Evolutionary conservation across 768 basidiomycete species (phyloP), one percentile per base, ranked within the genome.

Genomic region (Mrakia hoshinonis): DNA sequence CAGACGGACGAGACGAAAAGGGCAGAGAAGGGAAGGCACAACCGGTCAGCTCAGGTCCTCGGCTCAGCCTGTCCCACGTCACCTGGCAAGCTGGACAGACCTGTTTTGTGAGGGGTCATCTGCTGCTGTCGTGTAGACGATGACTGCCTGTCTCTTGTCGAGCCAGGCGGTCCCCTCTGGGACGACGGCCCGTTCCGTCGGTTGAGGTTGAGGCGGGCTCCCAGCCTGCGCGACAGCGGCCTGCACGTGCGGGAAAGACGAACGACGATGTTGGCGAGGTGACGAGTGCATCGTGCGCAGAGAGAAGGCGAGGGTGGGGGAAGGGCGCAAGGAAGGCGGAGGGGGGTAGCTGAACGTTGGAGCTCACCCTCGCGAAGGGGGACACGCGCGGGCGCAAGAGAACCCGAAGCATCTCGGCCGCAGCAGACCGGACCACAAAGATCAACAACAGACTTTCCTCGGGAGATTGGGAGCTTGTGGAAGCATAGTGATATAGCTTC

Each of bases 151-250:
- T 58, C 55, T 26, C 58, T 61, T 61, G 9, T 61, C 58, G 31
- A 61, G 31, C 58, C 58, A 61, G 34, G 58, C 58, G 18, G 58
- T 61, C 9, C 58, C 58, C 20, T 61, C 58, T 36, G 58, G 58
- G 18, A 61, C 36, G 36, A 61, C 20, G 20, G 58, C 34, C 18
- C 18, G 31, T 34, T 61, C 58, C 22, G 58, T 61, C 7, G 58
- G 58, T 20, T 31, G 36, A 38, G 58, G 58, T 6, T 31, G n/a
- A 39, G 58, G 20, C 5, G 29, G 31, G n/a, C 31, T 4, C 4
- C n/a, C n/a, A n/a, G n/a, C n/a, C n/a, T n/a, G n/a, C n/a, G 58
- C 58, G 2, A 9, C 31, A 22, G 58, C 58, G 4, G 4, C 29
- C 34, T 61, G 58, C n/a, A 61, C 58, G 58, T 61, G 58, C 22